Evolutionary conservation across 78 protist species (phyloP), one percentile per base, ranked within the genome.

Genomic region (Protostelium mycophagum): DNA sequence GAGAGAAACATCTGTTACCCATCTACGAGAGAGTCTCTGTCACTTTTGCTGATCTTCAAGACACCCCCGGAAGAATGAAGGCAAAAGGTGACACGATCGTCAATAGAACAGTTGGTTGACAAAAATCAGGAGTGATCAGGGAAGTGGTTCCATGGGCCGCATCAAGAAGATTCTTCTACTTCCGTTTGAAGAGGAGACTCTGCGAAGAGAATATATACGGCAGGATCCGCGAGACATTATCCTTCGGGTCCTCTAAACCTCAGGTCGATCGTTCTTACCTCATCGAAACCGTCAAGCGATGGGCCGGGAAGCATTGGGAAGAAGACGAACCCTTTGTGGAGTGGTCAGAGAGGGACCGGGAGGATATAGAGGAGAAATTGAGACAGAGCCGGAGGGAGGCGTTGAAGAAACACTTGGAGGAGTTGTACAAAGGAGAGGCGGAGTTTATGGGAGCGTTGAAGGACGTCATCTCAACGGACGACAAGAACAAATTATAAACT

Each of bases 1-100:
- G 97, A 31, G 93, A 93, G 88, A 91, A 94, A 85, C 94, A 90
- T 73, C 90, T 98, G 38, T 63, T 90, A 35, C 95, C 97, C 38
- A 84, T 94, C 87, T 98, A 96, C 92, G 92, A 91, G 86, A 97
- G 96, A 91, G 90, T 97, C 31, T 98, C 99, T 0, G 92, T 92
- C 73, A 90, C 92, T 91, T 98, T 98, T 39, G 99, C 98, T 29
- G 99, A 97, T 38, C 95, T 98, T 51, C 99, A 98, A 87, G 99
- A 98, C 89, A 93, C 97, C 0, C 96, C 99, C 38, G 99, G 98
- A 36, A 93, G 99, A 85, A 98, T 98, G 99, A 84, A 89, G 51
- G 97, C 97, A 34, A 97, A 97, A 96, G 95, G 95, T 51, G 73
- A 51, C 16, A n/a, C 73, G 73, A 51, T 51, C 73, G 73, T 16